Conservation (phyloP, 352 stramenopile genomes). For the Phytophthora lateralis region DNA sequence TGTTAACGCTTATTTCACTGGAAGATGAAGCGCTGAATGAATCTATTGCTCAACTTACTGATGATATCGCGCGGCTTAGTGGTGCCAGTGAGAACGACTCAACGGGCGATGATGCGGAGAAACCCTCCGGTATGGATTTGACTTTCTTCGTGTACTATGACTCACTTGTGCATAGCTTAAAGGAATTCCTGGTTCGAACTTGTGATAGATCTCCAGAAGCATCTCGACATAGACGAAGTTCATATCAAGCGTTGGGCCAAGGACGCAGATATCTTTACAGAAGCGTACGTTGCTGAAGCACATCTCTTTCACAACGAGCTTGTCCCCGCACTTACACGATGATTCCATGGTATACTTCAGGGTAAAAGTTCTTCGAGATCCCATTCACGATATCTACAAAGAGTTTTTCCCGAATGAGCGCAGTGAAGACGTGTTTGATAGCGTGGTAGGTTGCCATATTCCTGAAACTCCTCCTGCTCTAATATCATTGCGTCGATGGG, state of each 20-base stretch:
- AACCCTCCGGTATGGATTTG: constrained; percentile 44
- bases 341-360: constrained; percentile 19
- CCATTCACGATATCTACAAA: constrained; percentile 56
- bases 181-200: not conserved
- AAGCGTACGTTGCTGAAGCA: constrained; percentile 42
- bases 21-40: constrained; percentile 54
- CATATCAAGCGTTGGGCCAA: constrained; percentile 57
- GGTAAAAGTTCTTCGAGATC: constrained; percentile 55
- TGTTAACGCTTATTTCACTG: not conserved
- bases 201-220: constrained; percentile 50
- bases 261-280: constrained; percentile 52
- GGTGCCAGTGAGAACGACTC: constrained; percentile 45
- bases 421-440: constrained; percentile 47
- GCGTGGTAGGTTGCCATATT: constrained; percentile 28
- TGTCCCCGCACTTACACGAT: constrained; percentile 1
- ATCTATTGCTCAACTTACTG: constrained; percentile 50
- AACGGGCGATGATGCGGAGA: constrained; percentile 35
- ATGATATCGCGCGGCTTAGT: constrained; percentile 61
- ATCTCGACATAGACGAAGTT: constrained; percentile 51
- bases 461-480: not conserved
- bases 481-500: not conserved
- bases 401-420: constrained; percentile 54
- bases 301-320: not conserved
- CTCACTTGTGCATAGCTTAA: not conserved
- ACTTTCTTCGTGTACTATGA: not conserved